phyloP scores from a whole-genome alignment of 2,329 filamentous ascomycete species.

The Botrytis sinoallii region DNA sequence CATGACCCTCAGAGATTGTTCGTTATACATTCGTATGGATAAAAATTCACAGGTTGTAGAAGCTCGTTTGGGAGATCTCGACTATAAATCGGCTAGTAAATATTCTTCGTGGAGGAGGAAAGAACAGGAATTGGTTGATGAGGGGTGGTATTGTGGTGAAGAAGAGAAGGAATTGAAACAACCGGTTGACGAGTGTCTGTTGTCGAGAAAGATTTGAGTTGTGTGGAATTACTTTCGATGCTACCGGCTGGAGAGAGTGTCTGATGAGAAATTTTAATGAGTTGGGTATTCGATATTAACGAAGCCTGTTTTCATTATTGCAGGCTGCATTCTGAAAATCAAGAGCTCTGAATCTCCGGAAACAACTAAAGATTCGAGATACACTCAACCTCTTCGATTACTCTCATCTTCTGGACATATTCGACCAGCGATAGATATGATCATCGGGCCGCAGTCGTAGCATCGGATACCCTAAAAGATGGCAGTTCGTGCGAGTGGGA shows the following conservation, averaged over 20 bases:
- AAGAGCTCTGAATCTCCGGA: background rate
- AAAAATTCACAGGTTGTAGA: conserved; percentile 41
- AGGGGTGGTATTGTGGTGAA: conserved; percentile 62
- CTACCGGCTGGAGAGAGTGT: background rate
- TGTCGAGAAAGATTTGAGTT: background rate
- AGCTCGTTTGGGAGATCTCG: conserved; percentile 69
- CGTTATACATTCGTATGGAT: conserved; percentile 64
- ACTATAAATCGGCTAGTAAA: conserved; percentile 71
- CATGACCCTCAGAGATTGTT: conserved; percentile 81
- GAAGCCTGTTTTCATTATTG: background rate
- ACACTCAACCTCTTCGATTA: background rate
- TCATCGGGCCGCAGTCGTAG: background rate
- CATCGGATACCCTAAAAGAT: background rate
- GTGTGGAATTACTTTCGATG: background rate
- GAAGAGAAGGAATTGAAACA: conserved; percentile 32
- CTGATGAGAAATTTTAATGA: background rate
- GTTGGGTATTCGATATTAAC: too few species aligned
- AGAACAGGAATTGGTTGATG: conserved; percentile 60
- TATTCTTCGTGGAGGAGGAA: conserved; percentile 64
- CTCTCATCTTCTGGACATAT: background rate
- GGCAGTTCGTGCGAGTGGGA: background rate
- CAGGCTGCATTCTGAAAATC: background rate
- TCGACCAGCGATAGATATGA: background rate
- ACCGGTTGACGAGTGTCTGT: conserved; percentile 16
- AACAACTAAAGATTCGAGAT: background rate